Evolutionary conservation across 495 filamentous ascomycete species (phyloP).

Genomic region (Talaromyces thailandensis): DNA sequence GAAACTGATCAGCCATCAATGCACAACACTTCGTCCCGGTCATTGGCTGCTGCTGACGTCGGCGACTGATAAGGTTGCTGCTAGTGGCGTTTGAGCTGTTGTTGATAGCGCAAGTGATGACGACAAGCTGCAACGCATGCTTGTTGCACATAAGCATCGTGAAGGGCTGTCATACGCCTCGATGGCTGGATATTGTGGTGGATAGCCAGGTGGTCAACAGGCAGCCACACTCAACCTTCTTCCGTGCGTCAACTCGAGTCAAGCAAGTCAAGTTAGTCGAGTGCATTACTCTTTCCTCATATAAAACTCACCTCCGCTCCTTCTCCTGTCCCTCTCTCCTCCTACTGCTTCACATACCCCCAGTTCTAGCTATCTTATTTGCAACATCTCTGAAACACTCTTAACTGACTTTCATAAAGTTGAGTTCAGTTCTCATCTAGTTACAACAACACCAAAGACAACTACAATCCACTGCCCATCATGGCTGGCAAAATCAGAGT

Average conservation of each 20-base stretch:
- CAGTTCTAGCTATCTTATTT: not conserved
- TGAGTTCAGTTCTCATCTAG: not conserved
- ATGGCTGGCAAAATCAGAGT: conserved; percentile 37
- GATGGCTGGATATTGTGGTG: not conserved
- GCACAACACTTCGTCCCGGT: not conserved
- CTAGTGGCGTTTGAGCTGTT: conserved; percentile 3
- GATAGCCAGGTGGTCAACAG: not conserved
- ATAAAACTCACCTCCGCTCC: not conserved
- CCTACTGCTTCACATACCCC: not conserved
- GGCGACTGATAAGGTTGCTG: not conserved
- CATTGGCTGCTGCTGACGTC: not conserved
- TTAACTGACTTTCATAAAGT: not conserved
- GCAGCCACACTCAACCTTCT: conserved; percentile 1
- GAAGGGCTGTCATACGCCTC: not conserved
- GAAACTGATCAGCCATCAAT: not conserved
- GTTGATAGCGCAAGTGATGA: not conserved
- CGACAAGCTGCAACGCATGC: not conserved
- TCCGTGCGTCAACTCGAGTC: not conserved
- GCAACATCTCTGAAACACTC: not conserved
- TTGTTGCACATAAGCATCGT: not conserved
- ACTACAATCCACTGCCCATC: conserved; percentile 3
- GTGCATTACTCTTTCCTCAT: not conserved
- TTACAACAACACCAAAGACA: not conserved
- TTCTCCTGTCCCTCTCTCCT: not conserved
- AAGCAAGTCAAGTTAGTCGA: too few species aligned